phyloP scores from a whole-genome alignment of 2,329 filamentous ascomycete genomes.

The Rutstroemia sydowiana region DNA sequence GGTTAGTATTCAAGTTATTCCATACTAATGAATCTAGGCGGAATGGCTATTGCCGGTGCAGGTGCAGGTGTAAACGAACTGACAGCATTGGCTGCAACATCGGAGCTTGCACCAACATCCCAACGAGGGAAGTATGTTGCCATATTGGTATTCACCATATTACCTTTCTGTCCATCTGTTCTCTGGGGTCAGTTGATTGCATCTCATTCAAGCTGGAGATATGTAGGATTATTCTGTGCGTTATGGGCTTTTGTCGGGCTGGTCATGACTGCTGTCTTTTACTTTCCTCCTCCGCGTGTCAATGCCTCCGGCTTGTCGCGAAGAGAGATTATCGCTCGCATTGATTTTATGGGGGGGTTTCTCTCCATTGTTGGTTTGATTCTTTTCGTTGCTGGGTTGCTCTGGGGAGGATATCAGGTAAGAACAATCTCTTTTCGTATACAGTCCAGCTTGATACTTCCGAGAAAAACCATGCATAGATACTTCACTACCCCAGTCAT shows the following conservation, averaged over 20 bases:
- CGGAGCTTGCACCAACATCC: slow-evolving; percentile 58
- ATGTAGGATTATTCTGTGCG: slow-evolving; percentile 44
- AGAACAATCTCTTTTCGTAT: neutral
- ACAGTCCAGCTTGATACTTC: neutral
- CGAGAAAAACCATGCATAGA: neutral
- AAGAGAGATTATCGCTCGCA: slow-evolving; percentile 35
- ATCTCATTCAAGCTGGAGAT: slow-evolving; percentile 43
- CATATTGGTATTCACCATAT: slow-evolving; percentile 49
- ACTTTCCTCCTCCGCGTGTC: slow-evolving; percentile 43
- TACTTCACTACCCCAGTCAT: neutral
- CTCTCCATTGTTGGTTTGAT: slow-evolving; percentile 43
- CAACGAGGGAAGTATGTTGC: slow-evolving; percentile 57
- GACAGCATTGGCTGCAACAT: slow-evolving; percentile 59
- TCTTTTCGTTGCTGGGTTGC: slow-evolving; percentile 42
- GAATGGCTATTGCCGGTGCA: slow-evolving; percentile 49
- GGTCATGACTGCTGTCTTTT: slow-evolving; percentile 43
- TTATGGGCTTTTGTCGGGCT: slow-evolving; percentile 46
- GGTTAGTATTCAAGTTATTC: too few relatives aligned
- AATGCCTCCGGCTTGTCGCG: slow-evolving; percentile 33
- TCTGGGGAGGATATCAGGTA: slow-evolving; percentile 48
- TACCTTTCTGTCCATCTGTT: slow-evolving; percentile 54
- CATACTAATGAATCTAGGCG: slow-evolving; percentile 29
- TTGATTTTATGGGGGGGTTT: slow-evolving; percentile 45
- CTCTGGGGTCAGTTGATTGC: slow-evolving; percentile 52
- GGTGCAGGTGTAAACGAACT: slow-evolving; percentile 63